phyloP scores from a whole-genome alignment of 768 basidiomycete genomes.

The Agrocybe pediades region DNA sequence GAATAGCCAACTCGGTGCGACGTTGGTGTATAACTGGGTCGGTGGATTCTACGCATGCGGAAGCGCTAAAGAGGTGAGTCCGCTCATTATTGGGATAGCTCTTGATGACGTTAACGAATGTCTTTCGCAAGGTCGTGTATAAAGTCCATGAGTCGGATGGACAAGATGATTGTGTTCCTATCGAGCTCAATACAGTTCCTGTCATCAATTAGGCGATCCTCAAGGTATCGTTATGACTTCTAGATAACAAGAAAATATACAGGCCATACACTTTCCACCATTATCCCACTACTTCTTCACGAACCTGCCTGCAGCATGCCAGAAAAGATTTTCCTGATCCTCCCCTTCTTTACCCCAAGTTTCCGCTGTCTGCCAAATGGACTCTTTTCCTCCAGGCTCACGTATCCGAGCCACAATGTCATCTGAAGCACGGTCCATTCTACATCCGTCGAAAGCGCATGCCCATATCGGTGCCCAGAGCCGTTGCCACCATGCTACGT shows the following conservation, averaged over 20 bases:
- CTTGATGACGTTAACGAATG: no score
- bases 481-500: slow-evolving; percentile 72
- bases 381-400: slow-evolving; percentile 28
- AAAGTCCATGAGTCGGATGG: not conserved
- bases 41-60: slow-evolving; percentile 32
- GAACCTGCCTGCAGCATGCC: slow-evolving; percentile 59
- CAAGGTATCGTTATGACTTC: not conserved
- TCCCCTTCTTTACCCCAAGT: slow-evolving; percentile 55
- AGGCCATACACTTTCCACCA: not conserved
- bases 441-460: slow-evolving; percentile 61
- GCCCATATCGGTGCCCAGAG: slow-evolving; percentile 76
- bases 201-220: not conserved
- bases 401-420: slow-evolving; percentile 50
- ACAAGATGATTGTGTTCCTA: not conserved
- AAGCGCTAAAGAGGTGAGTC: slow-evolving; percentile 22
- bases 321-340: slow-evolving; percentile 57
- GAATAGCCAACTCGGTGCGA: slow-evolving; percentile 27
- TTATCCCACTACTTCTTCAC: slow-evolving; percentile 41
- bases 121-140: not conserved
- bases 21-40: slow-evolving; percentile 24
- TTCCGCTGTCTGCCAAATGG: slow-evolving; percentile 48
- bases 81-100: no score
- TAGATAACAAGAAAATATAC: not conserved
- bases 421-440: slow-evolving; percentile 58
- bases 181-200: not conserved